Conservation (phyloP, 345 rosid genomes). For the Salix koriyanagi region DNA sequence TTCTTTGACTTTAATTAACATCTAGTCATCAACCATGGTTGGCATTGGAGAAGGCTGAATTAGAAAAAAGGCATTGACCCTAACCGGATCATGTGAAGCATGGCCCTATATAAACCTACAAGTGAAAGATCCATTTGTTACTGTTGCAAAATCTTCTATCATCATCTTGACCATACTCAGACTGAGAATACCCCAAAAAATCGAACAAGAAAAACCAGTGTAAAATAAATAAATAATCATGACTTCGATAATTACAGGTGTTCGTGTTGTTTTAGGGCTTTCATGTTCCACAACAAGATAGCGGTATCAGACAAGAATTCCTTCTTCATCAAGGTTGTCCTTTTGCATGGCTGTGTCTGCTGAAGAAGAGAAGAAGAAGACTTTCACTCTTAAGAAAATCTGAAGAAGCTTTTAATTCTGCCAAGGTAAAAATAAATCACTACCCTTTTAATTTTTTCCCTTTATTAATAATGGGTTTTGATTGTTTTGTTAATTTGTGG, state of each 20-base stretch:
- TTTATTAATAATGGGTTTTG: background rate
- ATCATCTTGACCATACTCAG: constrained; percentile 3
- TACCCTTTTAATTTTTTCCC: background rate
- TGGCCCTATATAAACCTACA: background rate
- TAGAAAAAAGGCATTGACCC: background rate
- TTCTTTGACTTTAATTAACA: background rate
- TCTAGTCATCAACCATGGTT: background rate
- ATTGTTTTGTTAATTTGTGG: background rate
- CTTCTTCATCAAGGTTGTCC: constrained; percentile 32
- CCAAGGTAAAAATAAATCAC: constrained; percentile 44
- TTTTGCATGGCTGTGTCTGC: constrained; percentile 53
- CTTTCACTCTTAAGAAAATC: constrained; percentile 59
- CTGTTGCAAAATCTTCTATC: background rate
- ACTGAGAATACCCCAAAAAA: background rate
- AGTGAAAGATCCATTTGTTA: background rate
- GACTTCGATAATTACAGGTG: constrained; percentile 50
- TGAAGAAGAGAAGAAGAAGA: constrained; percentile 58
- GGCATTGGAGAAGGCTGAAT: background rate
- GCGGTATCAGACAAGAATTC: constrained; percentile 20
- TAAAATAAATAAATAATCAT: constrained; percentile 28
- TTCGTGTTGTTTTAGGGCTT: constrained; percentile 43
- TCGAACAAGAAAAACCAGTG: background rate
- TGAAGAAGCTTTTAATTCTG: constrained; percentile 74
- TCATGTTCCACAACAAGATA: constrained; percentile 36
- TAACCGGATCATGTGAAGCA: background rate